Evolutionary conservation across 1,284 basidiomycete species (phyloP), one percentile per base, ranked within the genome.

Genomic region (Moniliophthora roreri): DNA sequence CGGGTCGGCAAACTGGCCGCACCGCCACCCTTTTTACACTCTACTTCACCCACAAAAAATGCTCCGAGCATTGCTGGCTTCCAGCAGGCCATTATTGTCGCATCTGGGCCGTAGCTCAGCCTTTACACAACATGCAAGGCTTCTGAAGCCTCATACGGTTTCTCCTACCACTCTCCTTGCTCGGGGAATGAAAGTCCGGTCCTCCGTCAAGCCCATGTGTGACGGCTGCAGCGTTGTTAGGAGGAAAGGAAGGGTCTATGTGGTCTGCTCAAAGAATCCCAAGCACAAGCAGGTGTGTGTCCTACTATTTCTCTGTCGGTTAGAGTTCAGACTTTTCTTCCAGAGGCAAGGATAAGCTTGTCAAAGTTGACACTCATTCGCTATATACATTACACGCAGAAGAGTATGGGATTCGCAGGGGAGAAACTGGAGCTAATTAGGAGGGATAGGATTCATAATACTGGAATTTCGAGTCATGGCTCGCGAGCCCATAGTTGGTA

Each of bases 111-210:
- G 69, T n/a, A 32, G 46, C 11, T 69, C 77, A 37, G 58, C 72
- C 34, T 53, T 71, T 13, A 63, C 70, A 13, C 71, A 69, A 53
- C 28, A 38, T 35, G 28, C 24, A 20, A 50, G 44, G 24, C 64
- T 15, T 50, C 62, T 53, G 23, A 64, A 59, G 26, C 58, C 54
- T 41, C 67, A 63, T 53, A 45, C 67, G 57, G 50, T 62, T 34
- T 44, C 69, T 61, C 59, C 66, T 57, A 59, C 63, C 60, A 51
- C 70, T 71, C 16, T 70, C 8, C 64, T 82, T 18, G 68, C 78
- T 24, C 76, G 95, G 60, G 94, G 94, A 38, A 97, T 98, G 92
- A 99, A 98, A 79, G 95, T 99, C 52, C 85, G 95, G 56, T 90
- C 91, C 28, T 93, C 93, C 7, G 92, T 98, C 62, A 98, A 97